A percentile compares a stretch with the other conserved stretches of the same genome.
Evolutionary conservation across 2,329 filamentous ascomycete genomes (phyloP).

Genomic region (Cytospora schulzeri): DNA sequence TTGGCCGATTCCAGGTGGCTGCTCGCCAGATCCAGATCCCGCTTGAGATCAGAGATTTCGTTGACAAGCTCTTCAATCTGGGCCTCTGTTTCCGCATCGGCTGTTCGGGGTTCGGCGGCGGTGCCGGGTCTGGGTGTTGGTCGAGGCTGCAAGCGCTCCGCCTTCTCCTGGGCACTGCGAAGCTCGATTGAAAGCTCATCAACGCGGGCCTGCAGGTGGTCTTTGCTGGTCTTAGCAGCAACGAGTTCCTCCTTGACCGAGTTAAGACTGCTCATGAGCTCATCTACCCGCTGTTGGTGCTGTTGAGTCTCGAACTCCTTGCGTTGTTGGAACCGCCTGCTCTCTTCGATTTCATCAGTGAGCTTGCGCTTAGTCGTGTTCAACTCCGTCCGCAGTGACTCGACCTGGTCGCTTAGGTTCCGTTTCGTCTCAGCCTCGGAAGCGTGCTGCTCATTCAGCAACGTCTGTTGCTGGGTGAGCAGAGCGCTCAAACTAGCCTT

Average conservation of each 20-base stretch:
- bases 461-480: constrained; percentile 79
- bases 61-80: constrained; percentile 79
- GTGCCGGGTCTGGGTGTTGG: constrained; percentile 64
- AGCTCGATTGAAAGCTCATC: constrained; percentile 88
- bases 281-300: constrained; percentile 87
- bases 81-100: constrained; percentile 50
- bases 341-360: constrained; percentile 79
- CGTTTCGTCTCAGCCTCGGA: constrained; percentile 80
- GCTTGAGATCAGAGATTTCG: constrained; percentile 83
- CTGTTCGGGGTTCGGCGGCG: constrained; percentile 43
- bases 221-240: constrained; percentile 80
- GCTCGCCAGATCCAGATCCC: constrained; percentile 79
- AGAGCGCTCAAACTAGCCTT: constrained; percentile 81
- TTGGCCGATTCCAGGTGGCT: constrained; percentile 81
- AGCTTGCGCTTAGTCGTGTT: constrained; percentile 79
- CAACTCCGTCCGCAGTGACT: constrained; percentile 78
- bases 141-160: constrained; percentile 78
- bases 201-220: constrained; percentile 85
- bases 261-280: constrained; percentile 78
- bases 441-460: constrained; percentile 90
- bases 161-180: constrained; percentile 84
- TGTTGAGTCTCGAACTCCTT: constrained; percentile 91
- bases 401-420: constrained; percentile 75
- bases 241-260: constrained; percentile 85
- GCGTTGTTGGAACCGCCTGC: constrained; percentile 77